Evolutionary conservation across 768 basidiomycete genomes (phyloP), one percentile per base, ranked within the genome.

Genomic region (Baorangia bicolor): DNA sequence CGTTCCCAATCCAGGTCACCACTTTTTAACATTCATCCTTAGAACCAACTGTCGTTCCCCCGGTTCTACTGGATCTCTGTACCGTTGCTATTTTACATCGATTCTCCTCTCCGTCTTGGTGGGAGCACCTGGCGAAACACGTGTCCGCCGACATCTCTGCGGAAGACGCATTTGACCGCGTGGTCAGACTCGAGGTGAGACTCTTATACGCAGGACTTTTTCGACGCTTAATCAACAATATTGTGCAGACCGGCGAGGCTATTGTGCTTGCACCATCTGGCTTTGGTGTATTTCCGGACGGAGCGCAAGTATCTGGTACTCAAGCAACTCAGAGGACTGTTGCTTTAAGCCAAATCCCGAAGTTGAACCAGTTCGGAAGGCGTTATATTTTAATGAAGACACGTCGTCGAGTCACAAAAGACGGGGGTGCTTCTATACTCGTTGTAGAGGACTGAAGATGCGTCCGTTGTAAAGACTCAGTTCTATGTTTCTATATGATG

Each of bases 81-180:
- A 81, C 81, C 1, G 73, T 88, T 1, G 69, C 82, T 0, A 80
- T 90, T n/a, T 59, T 89, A 2, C 88, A 90, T 58, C 76, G 88
- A 1, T 90, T 90, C 66, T 87, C 87, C 0, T 90, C 89, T 0
- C 85, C 86, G 0, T 77, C 84, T 2, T 90, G 88, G 88, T 87
- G 86, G 83, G 77, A 83, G 0, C 86, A 90, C 59, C 64, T 90
- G 1, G 74, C 79, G 1, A 80, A 84, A 20, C 87, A 89, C 61
- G 85, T 90, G 5, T 82, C 85, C 0, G 83, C 85, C 0, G 80
- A 87, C 57, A 78, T 88, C 51, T 78, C 80, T 1, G 71, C 74
- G 7, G 78, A 74, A 1, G 83, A 86, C 35, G 85, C 81, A 0
- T 89, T 90, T 55, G 83, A 88, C 56, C 76, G 80, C 47, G 81